Percentiles rank a stretch among this genome's conserved stretches.
Conservation (phyloP, 2,329 filamentous ascomycete species). For the Arthroderma sp. region DNA sequence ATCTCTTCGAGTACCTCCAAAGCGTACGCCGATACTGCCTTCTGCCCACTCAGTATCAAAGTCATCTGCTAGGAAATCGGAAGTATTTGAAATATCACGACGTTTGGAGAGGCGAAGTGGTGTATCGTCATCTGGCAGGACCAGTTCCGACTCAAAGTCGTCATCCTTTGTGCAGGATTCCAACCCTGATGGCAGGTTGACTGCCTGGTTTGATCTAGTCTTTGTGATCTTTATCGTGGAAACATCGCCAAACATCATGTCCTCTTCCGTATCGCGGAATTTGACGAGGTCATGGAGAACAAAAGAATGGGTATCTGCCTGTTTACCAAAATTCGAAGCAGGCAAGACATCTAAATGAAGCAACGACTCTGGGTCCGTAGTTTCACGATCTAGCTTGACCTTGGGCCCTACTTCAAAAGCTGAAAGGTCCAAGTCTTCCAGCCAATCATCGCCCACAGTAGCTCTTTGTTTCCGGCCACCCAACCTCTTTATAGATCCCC, state of each 20-base stretch:
- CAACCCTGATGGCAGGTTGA: conserved; percentile 35
- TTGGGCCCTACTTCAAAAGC: conserved; percentile 45
- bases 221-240: conserved; percentile 59
- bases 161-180: conserved; percentile 40
- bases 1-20: conserved; percentile 73
- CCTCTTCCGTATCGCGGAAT: conserved; percentile 51
- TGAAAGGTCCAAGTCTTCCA: conserved; percentile 62
- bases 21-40: conserved; percentile 80
- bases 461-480: conserved; percentile 62
- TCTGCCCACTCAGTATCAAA: conserved; percentile 80
- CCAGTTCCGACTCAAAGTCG: conserved; percentile 60
- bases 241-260: conserved; percentile 50
- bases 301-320: not conserved
- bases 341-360: conserved; percentile 49
- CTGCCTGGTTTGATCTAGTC: conserved; percentile 30
- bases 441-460: conserved; percentile 68
- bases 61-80: conserved; percentile 55
- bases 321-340: not conserved
- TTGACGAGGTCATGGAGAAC: conserved; percentile 43
- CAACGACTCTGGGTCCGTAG: conserved; percentile 55
- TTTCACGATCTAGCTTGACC: conserved; percentile 51
- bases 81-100: conserved; percentile 51
- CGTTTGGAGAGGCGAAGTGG: conserved; percentile 49
- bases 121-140: conserved; percentile 55
- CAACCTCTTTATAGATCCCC: conserved; percentile 83